Base-by-base conservation (phyloP, 2,329 filamentous ascomycete genomes). In the Trichoderma asperellum region DNA sequence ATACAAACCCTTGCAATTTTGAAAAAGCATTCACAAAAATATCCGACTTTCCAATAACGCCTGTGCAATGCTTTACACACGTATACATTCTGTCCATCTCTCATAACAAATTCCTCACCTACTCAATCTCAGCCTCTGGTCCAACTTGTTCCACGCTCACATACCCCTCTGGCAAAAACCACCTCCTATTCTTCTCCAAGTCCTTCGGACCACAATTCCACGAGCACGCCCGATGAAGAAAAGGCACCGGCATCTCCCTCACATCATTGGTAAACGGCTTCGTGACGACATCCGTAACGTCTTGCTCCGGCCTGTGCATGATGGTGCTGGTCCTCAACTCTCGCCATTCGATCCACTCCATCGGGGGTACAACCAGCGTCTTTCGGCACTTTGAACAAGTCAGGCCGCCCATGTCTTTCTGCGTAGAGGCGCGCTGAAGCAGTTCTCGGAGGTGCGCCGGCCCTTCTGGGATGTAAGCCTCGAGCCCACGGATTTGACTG, bases 281-380 rank as follows among this genome's bases (percentile, higher is more conserved):
- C 21, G 53, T 58, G 8, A 27, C 21, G 40, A 43, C 53, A 11
- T 57, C 29, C 6, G 37, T 27, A 18, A 47, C 16, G 16, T 21
- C 16, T 4, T 27, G 12, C 7, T 27, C 43, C 11, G 24, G 47
- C 4, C n/a, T n/a, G n/a, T 55, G 27, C 16, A 61, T 35, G 11
- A 66, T 61, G 27, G 73, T 72, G 47, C 72, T 72, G 14, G 72
- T 75, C 29, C 72, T 70, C 29, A 81, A 67, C 69, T 85, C 81
- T 76, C 85, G 87, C 86, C 88, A 91, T 74, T 91, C 89, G 8
- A 91, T 78, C 88, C 89, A 91, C 73, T 88, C 83, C 0, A 85
- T 80, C 4, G 83, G 77, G 2, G 88, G 85, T 27, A 86, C 79
- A 7, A 88, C 78, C 4, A 86, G 82, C 10, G 76, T 74, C 34